phyloP scores from a whole-genome alignment of 2,329 filamentous ascomycete genomes.

The Pseudodiploospora longispora region DNA sequence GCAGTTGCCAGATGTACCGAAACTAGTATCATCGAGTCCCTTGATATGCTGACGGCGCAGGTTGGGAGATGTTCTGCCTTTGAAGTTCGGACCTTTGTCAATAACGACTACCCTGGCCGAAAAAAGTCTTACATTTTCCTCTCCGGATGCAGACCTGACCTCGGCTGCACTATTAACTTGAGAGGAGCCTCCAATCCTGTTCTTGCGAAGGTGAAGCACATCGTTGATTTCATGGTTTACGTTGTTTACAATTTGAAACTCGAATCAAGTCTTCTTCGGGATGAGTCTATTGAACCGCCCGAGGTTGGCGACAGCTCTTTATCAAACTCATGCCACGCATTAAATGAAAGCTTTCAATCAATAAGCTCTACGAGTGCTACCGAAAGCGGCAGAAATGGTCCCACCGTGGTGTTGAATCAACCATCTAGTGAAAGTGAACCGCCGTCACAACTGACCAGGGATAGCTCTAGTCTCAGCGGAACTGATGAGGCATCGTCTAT shows the following conservation, averaged over 20 bases:
- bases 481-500: constrained; percentile 21
- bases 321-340: constrained; percentile 31
- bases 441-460: constrained; percentile 24
- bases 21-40: constrained; percentile 85
- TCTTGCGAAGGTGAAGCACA: constrained; percentile 75
- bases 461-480: constrained; percentile 18
- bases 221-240: constrained; percentile 98
- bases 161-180: constrained; percentile 91
- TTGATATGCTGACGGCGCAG: constrained; percentile 72
- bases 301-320: constrained; percentile 42
- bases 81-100: constrained; percentile 91
- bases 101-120: constrained; percentile 60
- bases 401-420: constrained; percentile 25
- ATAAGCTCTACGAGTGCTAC: constrained; percentile 20
- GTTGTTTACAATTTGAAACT: constrained; percentile 97
- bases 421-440: constrained; percentile 29
- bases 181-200: constrained; percentile 67
- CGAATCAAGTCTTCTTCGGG: constrained; percentile 87
- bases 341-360: constrained; percentile 32
- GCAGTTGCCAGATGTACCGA: constrained; percentile 89
- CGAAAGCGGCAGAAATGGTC: constrained; percentile 20
- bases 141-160: constrained; percentile 78
- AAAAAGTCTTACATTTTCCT: constrained; percentile 96
- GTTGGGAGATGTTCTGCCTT: constrained; percentile 79
- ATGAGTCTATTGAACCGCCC: constrained; percentile 83